These are phyloP conservation scores for Phialophora expanda DNA, from an alignment of 2,329 filamentous ascomycete genomes.

Conservation along the genomic window DNA sequence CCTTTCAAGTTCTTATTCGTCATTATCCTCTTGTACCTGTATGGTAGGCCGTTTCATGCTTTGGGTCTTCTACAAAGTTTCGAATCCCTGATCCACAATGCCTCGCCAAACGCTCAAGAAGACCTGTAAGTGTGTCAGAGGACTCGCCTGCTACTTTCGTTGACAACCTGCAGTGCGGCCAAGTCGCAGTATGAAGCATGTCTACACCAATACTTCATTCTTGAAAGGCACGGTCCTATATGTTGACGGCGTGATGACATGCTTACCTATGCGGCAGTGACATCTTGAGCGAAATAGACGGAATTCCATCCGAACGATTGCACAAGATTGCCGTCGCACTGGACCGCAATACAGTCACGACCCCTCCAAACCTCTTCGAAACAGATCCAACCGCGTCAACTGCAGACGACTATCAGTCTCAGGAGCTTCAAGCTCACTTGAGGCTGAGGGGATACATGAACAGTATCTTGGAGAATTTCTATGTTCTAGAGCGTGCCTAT, in stretches of 20 bases:
- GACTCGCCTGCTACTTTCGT: background rate
- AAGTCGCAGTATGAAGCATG: conserved; percentile 20
- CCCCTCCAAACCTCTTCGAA: conserved; percentile 8
- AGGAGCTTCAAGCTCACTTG: conserved; percentile 18
- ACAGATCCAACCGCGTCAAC: background rate
- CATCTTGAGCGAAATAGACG: conserved; percentile 23
- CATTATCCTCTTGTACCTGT: conserved; percentile 20
- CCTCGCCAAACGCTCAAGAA: conserved; percentile 11
- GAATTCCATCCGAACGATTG: conserved; percentile 13
- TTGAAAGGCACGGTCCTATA: conserved; percentile 15
- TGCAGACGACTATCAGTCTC: background rate
- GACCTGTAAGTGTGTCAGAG: conserved; percentile 4
- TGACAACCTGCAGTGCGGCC: conserved; percentile 6
- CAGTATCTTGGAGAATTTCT: conserved; percentile 20
- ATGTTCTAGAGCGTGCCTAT: conserved; percentile 14
- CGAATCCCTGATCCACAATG: conserved; percentile 16
- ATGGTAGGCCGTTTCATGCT: conserved; percentile 18
- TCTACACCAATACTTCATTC: conserved; percentile 16
- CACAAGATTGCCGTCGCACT: conserved; percentile 7
- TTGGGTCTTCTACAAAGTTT: conserved; percentile 17
- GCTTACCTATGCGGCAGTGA: conserved; percentile 4
- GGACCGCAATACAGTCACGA: background rate
- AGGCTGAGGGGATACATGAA: conserved; percentile 21
- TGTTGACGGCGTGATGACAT: background rate
- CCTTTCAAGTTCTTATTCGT: conserved; percentile 21